Conservation (phyloP, 495 filamentous ascomycete genomes). For the Rhypophila decipiens region DNA sequence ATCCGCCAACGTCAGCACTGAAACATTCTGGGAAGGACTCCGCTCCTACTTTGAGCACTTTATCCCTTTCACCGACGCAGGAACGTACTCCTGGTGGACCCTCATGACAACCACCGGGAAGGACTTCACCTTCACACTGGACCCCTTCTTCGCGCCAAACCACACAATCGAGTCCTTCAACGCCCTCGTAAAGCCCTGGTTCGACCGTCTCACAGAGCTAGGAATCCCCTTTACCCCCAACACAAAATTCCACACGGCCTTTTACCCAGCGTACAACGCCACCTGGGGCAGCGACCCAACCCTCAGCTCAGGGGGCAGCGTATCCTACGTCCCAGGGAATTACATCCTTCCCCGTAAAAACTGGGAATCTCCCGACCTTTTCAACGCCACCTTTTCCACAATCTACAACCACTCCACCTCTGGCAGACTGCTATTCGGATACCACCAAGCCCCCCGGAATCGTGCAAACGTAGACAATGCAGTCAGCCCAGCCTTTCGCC, state of each 20-base stretch:
- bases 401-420: not conserved
- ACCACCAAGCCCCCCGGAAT: not conserved
- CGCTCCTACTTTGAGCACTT: constrained; percentile 41
- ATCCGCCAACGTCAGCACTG: constrained; percentile 28
- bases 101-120: constrained; percentile 15
- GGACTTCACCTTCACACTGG: constrained; percentile 34
- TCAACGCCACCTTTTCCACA: not conserved
- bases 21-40: constrained; percentile 48
- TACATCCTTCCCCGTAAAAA: not conserved
- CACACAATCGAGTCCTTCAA: constrained; percentile 39
- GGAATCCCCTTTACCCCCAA: constrained; percentile 35
- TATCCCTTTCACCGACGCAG: constrained; percentile 40
- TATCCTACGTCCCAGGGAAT: not conserved
- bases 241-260: constrained; percentile 41
- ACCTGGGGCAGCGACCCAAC: constrained; percentile 43
- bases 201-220: constrained; percentile 25
- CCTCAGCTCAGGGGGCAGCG: constrained; percentile 16
- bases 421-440: not conserved
- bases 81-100: constrained; percentile 49
- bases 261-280: constrained; percentile 40
- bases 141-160: constrained; percentile 48
- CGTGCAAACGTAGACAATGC: not conserved
- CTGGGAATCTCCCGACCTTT: not conserved
- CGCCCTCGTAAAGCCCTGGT: constrained; percentile 40
- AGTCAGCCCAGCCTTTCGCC: not conserved